Evolutionary conservation across 306 rosid species (phyloP), one percentile per base, ranked within the genome.

Genomic region (Dalbergia oliveri): DNA sequence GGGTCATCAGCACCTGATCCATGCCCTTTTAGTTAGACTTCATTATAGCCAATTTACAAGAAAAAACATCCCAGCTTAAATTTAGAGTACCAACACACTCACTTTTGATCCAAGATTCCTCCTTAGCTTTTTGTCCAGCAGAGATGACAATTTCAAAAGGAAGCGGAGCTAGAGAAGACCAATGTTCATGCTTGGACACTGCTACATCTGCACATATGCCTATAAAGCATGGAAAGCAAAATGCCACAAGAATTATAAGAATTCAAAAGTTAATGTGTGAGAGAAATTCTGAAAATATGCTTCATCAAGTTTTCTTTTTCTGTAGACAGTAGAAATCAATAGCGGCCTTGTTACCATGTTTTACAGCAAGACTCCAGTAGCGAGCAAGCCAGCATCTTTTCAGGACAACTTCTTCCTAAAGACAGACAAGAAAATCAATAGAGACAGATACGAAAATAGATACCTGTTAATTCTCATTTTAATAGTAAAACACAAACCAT

Each of bases 381-480:
- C 95, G 93, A 74, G 95, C 89, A 75, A 91, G 91, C 95, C 95
- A 91, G 79, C 95, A 91, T 81, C 94, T 84, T 87, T 88, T 91
- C 50, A 91, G 79, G 53, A 91, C 94, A 63, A 91, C 95, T 82
- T 92, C 97, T 88, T 92, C 97, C 97, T 92, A 53, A 71, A 70
- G 65, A 81, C 43, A 82, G 68, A 79, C 19, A 44, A 8, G 41
- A 16, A 33, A 33, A 47, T 72, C 43, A 63, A 66, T 63, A 15
- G 82, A 85, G 66, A 34, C n/a, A 59, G 50, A 57, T 23, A 14
- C 34, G 43, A 9, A 78, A 79, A 6, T 31, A 44, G 61, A 45
- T 18, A 50, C 9, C 60, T 43, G 14, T 21, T 15, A 67, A 58
- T 16, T 56, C 65, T 83, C 39, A 18, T 45, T 72, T 19, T 56